Base-by-base conservation (phyloP, 2,329 filamentous ascomycete genomes). In the Calonectria pseudoreteaudii region DNA sequence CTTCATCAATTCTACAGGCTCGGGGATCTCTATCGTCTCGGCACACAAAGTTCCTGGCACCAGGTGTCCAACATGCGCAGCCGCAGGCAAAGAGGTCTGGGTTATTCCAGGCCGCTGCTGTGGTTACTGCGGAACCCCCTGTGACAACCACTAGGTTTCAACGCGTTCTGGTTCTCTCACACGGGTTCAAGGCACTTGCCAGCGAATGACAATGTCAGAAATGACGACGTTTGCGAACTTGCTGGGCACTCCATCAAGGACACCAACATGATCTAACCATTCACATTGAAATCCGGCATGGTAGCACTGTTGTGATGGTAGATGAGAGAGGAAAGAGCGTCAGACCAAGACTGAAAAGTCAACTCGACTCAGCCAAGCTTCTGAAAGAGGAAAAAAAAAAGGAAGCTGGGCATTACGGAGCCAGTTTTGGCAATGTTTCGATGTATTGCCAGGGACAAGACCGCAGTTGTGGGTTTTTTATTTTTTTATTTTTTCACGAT, bases 21-120 rank as follows among this genome's bases (percentile, higher is more conserved):
- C 23, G 26, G 28, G 53, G 26, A n/a, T 58, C 13, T 23, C 11
- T 56, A 66, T 58, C n/a, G 49, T 77, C 13, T 73, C 68, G 31
- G 66, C 68, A 13, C 50, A 74, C 47, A 74, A 85, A 81, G 85
- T 89, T 73, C 86, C 89, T 6, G 89, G 89, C 13, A 88, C 89
- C 31, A 84, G 86, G 77, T 91, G 89, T 80, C 88, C 88, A 62
- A 90, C 86, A 6, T 91, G 89, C 77, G 85, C 85, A 66, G 80
- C 83, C 52, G 83, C 84, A 58, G 89, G 89, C 73, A 84, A 87
- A 74, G 89, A 90, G 78, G 87, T 88, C 53, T 91, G 89, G 89
- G 89, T 91, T 30, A 88, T 90, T 74, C 88, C 88, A 38, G 89
- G 89, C 67, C 86, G 87, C 71, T 83, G 83, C 66, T 91, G 89